Evolutionary conservation across 2,329 filamentous ascomycete species (phyloP), one percentile per base, ranked within the genome.

Genomic region (Plenodomus biglobosus): DNA sequence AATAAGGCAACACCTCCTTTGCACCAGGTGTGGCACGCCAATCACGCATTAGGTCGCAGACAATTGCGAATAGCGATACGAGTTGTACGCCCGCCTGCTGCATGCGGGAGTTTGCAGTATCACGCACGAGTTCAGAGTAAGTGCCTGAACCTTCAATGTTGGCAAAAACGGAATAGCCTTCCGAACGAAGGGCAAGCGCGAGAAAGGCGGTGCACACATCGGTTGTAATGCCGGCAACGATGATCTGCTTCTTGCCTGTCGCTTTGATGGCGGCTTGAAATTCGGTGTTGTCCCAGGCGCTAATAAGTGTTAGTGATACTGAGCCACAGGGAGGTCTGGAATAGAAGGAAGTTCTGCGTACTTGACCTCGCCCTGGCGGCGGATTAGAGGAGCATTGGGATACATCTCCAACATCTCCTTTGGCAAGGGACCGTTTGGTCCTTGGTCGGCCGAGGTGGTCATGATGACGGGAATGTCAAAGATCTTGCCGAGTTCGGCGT

Each of bases 161-260:
- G 59, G 85, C 86, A 75, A 80, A 90, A 48, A 91, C 87, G 32
- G 81, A 80, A 75, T 89, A 91, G 20, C 87, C 87, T 37, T 82
- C 85, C 13, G 84, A 80, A 30, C 85, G 78, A 3, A 90, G 81
- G 1, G 85, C 86, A n/a, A 90, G 78, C 0, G 87, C 85, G 5
- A 88, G 78, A 75, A 90, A 90, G 0, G 86, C 77, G 18, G 85
- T 88, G 78, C 85, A 90, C 49, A 90, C 86, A 66, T 91, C 87
- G 0, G 87, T 90, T 2, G 82, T 80, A 60, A 90, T 88, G 7
- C 87, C 86, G 2, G 77, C 86, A 15, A 92, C 70, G 62, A 91
- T 87, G 59, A 91, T 75, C 67, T 91, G 88, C 22, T 78, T 83
- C 67, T 83, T 85, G 48, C 81, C 81, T 3, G 85, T 81, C 1